These are phyloP conservation scores for Neurospora sp. DNA, from an alignment of 495 filamentous ascomycete genomes.

Conservation along the genomic window DNA sequence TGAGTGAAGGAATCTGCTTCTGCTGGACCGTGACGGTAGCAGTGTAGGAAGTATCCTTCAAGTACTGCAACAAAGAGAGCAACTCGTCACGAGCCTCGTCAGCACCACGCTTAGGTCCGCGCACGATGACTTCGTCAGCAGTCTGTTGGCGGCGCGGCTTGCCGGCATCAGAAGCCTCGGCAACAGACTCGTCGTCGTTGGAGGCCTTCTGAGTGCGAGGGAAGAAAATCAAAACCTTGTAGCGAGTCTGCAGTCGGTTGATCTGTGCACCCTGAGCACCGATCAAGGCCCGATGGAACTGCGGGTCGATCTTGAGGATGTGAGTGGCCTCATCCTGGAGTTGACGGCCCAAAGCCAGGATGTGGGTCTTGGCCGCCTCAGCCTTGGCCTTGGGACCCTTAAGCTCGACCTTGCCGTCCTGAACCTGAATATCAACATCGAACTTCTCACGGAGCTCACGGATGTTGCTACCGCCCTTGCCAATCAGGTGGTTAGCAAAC, in stretches of 20 bases:
- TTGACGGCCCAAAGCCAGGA: constrained; percentile 63
- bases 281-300: constrained; percentile 82
- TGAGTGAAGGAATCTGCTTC: constrained; percentile 78
- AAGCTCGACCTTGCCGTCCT: constrained; percentile 54
- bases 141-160: constrained; percentile 63
- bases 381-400: constrained; percentile 57
- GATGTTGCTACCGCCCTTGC: constrained; percentile 85
- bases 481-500: constrained; percentile 86
- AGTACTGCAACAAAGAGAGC: constrained; percentile 72
- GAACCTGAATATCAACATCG: constrained; percentile 93
- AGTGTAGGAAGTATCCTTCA: constrained; percentile 70
- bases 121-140: constrained; percentile 81
- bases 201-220: constrained; percentile 53
- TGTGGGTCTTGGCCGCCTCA: constrained; percentile 69
- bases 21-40: constrained; percentile 76
- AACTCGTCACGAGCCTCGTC: constrained; percentile 87
- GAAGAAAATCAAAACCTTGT: constrained; percentile 90
- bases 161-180: constrained; percentile 64
- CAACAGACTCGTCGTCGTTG: constrained; percentile 59
- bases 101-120: constrained; percentile 82
- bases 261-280: constrained; percentile 83
- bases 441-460: constrained; percentile 92
- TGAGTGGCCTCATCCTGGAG: constrained; percentile 82
- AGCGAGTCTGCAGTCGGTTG: constrained; percentile 81
- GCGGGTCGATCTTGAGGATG: constrained; percentile 74